Base-by-base conservation (phyloP, 116 monocot species). In the Dioscorea cayenensis region DNA sequence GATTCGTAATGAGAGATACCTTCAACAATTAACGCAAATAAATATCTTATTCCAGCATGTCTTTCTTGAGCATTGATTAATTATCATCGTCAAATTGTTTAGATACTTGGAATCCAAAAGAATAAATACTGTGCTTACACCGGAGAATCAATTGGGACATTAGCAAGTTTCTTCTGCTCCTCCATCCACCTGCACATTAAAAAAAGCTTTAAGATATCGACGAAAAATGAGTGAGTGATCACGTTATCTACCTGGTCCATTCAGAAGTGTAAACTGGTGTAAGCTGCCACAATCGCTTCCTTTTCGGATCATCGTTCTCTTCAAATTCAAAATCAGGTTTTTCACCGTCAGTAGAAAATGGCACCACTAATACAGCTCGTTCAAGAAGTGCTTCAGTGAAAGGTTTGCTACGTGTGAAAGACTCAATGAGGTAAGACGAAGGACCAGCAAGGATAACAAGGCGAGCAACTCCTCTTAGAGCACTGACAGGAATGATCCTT, bases 121-220 rank as follows among this genome's bases (percentile, higher is more conserved):
- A 43, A 12, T 35, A 63, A 36, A 51, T 48, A 77, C 22, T 65
- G 21, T 73, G 71, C 88, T 88, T 65, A 97, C 93, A 97, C 97
- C 32, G 97, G 97, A 76, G 93, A 86, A 75, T 93, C 93, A 55
- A 48, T 65, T 23, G 90, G 68, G 14, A 97, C 84, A 36, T 84
- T 88, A 17, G 97, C 97, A 73, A 93, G 36, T 75, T 87, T 81
- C 86, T 97, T 97, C 77, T 97, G 93, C 63, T 93, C 93, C 68
- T 83, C 86, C 76, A 97, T 70, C 97, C 97, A 97, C 23, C 93
- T 97, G 77, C 65, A 77, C 14, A 72, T 49, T 16, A 66, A 67
- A 52, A 17, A 28, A 27, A 2, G 71, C 8, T 13, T 29, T 36
- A 70, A 25, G 14, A 27, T 49, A 38, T 29, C 7, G 28, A 71